Percentiles rank a stretch among this genome's conserved stretches.
These are phyloP conservation scores for Anacardium occidentale DNA, from an alignment of 345 rosid genomes.

Conservation along the genomic window DNA sequence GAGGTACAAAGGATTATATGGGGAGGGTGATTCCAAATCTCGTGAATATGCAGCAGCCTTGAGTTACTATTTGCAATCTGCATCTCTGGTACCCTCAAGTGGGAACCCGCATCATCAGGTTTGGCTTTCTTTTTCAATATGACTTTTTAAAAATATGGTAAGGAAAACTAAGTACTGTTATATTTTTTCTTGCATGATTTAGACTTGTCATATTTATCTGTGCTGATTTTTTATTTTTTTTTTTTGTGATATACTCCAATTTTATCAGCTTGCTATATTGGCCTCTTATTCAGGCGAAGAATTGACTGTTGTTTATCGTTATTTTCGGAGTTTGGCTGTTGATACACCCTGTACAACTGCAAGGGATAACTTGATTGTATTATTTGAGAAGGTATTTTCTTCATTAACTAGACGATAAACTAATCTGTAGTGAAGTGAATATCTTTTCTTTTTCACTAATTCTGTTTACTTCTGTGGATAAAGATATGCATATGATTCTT, in stretches of 20 bases:
- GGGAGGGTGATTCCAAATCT: conserved; percentile 76
- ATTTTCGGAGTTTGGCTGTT: conserved; percentile 92
- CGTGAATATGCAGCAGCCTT: conserved; percentile 91
- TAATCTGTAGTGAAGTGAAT: not conserved
- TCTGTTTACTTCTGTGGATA: not conserved
- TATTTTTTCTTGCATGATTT: not conserved
- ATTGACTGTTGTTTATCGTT: conserved; percentile 72
- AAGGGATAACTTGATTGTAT: conserved; percentile 93
- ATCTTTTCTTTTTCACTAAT: not conserved
- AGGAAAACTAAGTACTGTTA: not conserved
- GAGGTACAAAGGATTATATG: conserved; percentile 88
- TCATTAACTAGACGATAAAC: not conserved
- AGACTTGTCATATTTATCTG: not conserved
- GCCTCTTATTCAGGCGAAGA: conserved; percentile 88
- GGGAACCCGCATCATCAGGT: conserved; percentile 99
- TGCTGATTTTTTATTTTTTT: not conserved
- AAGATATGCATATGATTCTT: not conserved
- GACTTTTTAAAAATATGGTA: not conserved
- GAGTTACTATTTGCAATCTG: conserved; percentile 95
- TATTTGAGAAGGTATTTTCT: conserved; percentile 82
- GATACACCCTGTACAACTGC: conserved; percentile 93
- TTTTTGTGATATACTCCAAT: conserved; percentile 14
- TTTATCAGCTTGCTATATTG: conserved; percentile 87
- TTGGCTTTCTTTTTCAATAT: conserved; percentile 13
- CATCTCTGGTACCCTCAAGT: conserved; percentile 77